Base-by-base conservation (phyloP, 2,329 filamentous ascomycete species). In the Bipolaris gigantea region DNA sequence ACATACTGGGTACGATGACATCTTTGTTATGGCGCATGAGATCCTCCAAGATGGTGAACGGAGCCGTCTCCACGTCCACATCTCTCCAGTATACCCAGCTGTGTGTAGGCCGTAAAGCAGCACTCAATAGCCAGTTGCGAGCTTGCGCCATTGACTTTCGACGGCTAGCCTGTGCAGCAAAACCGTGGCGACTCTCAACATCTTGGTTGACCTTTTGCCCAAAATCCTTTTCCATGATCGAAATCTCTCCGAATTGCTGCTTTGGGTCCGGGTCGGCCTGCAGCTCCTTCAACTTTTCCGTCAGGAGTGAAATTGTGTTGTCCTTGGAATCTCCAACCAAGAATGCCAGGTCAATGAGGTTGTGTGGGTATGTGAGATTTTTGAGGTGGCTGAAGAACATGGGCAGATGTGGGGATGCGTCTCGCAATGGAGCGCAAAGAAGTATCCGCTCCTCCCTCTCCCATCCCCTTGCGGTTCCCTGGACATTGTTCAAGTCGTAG, bases 31-130 rank as follows among this genome's bases (percentile, higher is more conserved):
- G 94, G 60, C 93, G 87, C 94, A 99, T 99, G 50, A 99, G 79
- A 77, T 99, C 94, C 73, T 99, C 94, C 59, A 99, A 78, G 65
- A 99, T 97, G 0, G 94, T 97, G 70, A 93, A 94, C 0, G 94
- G 94, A 2, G 94, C 94, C 1, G 94, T 99, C 76, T 97, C 92
- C 8, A 99, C 94, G 76, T 99, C 94, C 21, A 96, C 94, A 77
- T 99, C 94, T 75, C 94, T 87, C 94, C 94, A 99, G 73, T 99
- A 99, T 9, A 99, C 94, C 94, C 94, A 99, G 61, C 92, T 97
- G 73, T 99, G 94, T 48, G 94, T 95, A 1, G 94, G 94, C 39
- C 94, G 86, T 49, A 99, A 79, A 19, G 94, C 93, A 36, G 94
- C 93, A 68, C 92, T 97, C 52, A 99, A 78, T 48, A 99, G 81